Percentiles rank a stretch among this genome's conserved stretches.
Evolutionary conservation across 2,329 filamentous ascomycete species (phyloP).

Genomic region (Pseudonectria buxi): DNA sequence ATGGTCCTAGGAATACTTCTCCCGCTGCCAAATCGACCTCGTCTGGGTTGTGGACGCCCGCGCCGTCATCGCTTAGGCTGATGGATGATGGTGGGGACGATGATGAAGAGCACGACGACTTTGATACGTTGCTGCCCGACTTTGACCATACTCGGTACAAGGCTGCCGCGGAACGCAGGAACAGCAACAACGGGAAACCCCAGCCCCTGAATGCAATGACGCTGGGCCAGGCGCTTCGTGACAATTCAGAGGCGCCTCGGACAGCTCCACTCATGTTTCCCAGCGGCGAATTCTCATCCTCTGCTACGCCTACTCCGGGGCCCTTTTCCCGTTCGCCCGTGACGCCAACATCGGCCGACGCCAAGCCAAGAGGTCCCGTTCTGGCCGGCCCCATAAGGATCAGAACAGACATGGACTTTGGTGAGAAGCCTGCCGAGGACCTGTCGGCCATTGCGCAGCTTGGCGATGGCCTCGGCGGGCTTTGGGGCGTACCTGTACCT

Average conservation of each 20-base stretch:
- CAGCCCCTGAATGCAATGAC: too few species aligned
- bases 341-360: constrained; percentile 9
- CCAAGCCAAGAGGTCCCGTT: constrained; percentile 20
- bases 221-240: neutral
- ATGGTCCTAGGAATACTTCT: constrained; percentile 15
- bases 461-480: constrained; percentile 34
- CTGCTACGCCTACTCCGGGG: constrained; percentile 13
- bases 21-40: constrained; percentile 13
- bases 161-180: constrained; percentile 1
- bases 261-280: constrained; percentile 13
- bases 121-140: constrained; percentile 44
- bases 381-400: constrained; percentile 32
- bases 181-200: constrained; percentile 6
- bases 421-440: constrained; percentile 25
- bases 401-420: constrained; percentile 23
- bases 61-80: constrained; percentile 35
- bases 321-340: constrained; percentile 14
- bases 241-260: neutral
- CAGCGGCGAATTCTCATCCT: constrained; percentile 12
- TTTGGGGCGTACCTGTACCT: constrained; percentile 38
- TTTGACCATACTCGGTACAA: constrained; percentile 38
- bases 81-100: constrained; percentile 42
- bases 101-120: constrained; percentile 34
- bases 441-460: constrained; percentile 26
- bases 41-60: constrained; percentile 28